A percentile compares a stretch with the other conserved stretches of the same genome.
Conservation (phyloP, 768 basidiomycete genomes). For the Mycena belliarum region DNA sequence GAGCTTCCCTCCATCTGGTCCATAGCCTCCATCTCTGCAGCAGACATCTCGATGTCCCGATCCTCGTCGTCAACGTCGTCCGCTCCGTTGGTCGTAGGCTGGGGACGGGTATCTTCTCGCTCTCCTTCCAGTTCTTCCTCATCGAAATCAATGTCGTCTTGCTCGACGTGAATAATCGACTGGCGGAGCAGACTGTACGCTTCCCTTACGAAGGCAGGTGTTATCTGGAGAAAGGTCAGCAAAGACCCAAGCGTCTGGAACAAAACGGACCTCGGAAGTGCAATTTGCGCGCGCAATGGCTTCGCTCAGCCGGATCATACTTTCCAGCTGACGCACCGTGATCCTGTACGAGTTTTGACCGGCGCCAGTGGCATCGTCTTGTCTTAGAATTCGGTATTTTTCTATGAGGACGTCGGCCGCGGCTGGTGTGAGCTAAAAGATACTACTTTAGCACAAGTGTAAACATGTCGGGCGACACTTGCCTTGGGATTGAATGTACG, state of each 20-base stretch:
- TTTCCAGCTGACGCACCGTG: slow-evolving; percentile 96
- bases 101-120: slow-evolving; percentile 40
- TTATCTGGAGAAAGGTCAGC: slow-evolving; percentile 58
- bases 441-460: slow-evolving; percentile 7
- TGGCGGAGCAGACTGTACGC: slow-evolving; percentile 92
- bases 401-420: slow-evolving; percentile 93
- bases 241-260: too few species aligned
- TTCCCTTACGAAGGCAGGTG: slow-evolving; percentile 91
- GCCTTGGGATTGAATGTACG: slow-evolving; percentile 98
- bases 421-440: slow-evolving; percentile 78
- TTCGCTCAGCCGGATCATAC: slow-evolving; percentile 97
- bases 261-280: slow-evolving; percentile 70
- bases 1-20: slow-evolving; percentile 55
- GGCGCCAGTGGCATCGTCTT: slow-evolving; percentile 88
- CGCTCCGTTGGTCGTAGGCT: slow-evolving; percentile 30
- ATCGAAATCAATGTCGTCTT: slow-evolving; percentile 97
- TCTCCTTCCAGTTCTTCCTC: slow-evolving; percentile 77
- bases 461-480: slow-evolving; percentile 17
- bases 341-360: slow-evolving; percentile 95
- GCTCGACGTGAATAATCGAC: slow-evolving; percentile 99
- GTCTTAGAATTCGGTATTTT: slow-evolving; percentile 88
- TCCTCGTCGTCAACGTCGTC: slow-evolving; percentile 49
- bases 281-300: slow-evolving; percentile 98
- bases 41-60: slow-evolving; percentile 49
- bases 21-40: slow-evolving; percentile 43